Base-by-base conservation (phyloP, 2,329 filamentous ascomycete genomes). In the Exophiala alcalophila region DNA sequence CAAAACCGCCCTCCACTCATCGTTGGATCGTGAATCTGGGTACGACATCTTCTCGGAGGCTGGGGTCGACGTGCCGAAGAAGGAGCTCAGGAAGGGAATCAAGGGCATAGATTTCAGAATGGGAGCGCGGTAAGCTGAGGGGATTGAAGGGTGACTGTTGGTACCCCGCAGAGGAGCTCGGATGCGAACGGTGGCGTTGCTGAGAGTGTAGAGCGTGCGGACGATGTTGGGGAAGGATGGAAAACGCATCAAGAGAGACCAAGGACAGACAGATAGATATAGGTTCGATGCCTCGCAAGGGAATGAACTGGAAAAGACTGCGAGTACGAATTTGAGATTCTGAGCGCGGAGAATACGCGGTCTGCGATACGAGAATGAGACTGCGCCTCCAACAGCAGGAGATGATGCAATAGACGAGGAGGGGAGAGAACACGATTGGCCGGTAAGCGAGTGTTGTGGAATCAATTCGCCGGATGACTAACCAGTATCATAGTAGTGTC, bases 1-100 rank as follows among this genome's bases (percentile, higher is more conserved):
- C 40, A 98, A 71, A 45, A 95, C 78, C 6, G 91, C 86, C 54
- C 81, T 84, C 92, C 92, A 98, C 69, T 97, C 89, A 43, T 86
- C 79, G 15, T 89, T 77, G 26, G 72, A 78, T 65, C 89, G 86
- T 64, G 92, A 70, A 38, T 92, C 79, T n/a, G 92, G 87, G 58
- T 84, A 90, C 51, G 72, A 71, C 68, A 71, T 71, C 25, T 60
- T 51, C 52, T 65, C 61, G 53, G 74, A 70, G 28, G 68, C 71
- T 9, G 50, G 14, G 29, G 69, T 63, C 37, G 76, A 81, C 40
- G 81, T 77, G 44, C 76, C 74, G 59, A 95, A 94, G 2, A 95
- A 69, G 42, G 83, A 80, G 55, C 85, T 74, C 25, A 95, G 59
- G 55, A 95, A 86, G 1, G 89, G 84, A 58, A 94, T 83, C 2